Percentiles rank a stretch among this genome's conserved stretches.
Conservation (phyloP, 2,329 filamentous ascomycete species). For the Setomelanomma holmii region DNA sequence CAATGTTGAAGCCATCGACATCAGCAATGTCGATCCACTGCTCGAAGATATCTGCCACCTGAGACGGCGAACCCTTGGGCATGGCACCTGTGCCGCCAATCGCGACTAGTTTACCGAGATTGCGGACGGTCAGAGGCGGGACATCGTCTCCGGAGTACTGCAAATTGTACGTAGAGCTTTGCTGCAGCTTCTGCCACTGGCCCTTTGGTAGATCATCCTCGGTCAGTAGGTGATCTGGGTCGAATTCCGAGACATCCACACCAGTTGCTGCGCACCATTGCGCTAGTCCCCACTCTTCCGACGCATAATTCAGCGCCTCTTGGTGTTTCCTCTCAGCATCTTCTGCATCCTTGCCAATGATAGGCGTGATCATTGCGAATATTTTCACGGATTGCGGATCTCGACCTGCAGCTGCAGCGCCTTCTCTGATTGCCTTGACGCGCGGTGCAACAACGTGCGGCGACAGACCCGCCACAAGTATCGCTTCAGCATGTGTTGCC, state of each 20-base stretch:
- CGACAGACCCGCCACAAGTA: conserved; percentile 70
- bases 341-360: conserved; percentile 68
- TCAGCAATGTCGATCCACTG: conserved; percentile 71
- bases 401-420: conserved; percentile 61
- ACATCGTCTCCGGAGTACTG: conserved; percentile 18
- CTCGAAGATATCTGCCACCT: conserved; percentile 71
- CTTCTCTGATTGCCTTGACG: conserved; percentile 65
- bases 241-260: conserved; percentile 65
- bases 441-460: conserved; percentile 65
- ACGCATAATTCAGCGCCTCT: conserved; percentile 65
- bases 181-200: conserved; percentile 18
- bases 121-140: conserved; percentile 18
- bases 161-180: conserved; percentile 19
- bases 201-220: conserved; percentile 17
- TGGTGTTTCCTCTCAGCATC: conserved; percentile 68
- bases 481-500: conserved; percentile 71
- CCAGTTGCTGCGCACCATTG: conserved; percentile 76
- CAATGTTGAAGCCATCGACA: conserved; percentile 76
- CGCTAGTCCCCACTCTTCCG: conserved; percentile 69
- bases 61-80: conserved; percentile 66
- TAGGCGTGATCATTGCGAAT: conserved; percentile 68
- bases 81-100: conserved; percentile 70
- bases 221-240: conserved; percentile 64
- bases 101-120: conserved; percentile 52
- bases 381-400: conserved; percentile 69